Percentiles rank a stretch among this genome's conserved stretches.
These are phyloP conservation scores for Citrus inodora DNA, from an alignment of 345 rosid species.

Conservation along the genomic window DNA sequence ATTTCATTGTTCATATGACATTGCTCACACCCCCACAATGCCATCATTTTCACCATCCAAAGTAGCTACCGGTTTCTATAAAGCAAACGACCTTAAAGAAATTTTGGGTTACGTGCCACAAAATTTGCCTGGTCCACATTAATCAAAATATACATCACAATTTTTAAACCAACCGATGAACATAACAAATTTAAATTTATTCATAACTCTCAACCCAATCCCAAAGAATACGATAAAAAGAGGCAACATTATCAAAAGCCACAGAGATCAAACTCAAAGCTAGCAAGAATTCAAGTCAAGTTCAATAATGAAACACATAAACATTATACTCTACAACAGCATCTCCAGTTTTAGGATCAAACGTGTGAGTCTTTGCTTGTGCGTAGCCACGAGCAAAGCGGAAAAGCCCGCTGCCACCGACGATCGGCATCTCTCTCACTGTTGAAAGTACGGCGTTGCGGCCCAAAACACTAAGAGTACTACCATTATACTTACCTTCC, in stretches of 20 bases:
- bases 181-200: not conserved
- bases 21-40: too few species aligned
- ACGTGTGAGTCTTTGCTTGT: constrained; percentile 18
- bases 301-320: constrained; percentile 25
- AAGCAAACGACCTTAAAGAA: too few species aligned
- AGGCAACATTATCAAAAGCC: not conserved
- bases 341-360: constrained; percentile 18
- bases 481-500: constrained; percentile 34
- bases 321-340: constrained; percentile 29
- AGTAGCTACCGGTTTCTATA: too few species aligned
- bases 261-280: not conserved
- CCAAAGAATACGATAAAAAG: not conserved
- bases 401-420: constrained; percentile 33
- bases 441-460: constrained; percentile 9
- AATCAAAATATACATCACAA: not conserved
- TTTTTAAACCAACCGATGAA: not conserved
- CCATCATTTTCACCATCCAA: too few species aligned
- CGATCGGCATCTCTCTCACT: constrained; percentile 27
- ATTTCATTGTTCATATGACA: too few species aligned
- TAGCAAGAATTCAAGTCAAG: too few species aligned
- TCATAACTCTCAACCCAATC: not conserved
- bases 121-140: not conserved
- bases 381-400: constrained; percentile 33
- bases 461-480: constrained; percentile 26
- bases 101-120: too few species aligned